Conservation (phyloP, 306 rosid species). For the Cucurbita argyrosperma region DNA sequence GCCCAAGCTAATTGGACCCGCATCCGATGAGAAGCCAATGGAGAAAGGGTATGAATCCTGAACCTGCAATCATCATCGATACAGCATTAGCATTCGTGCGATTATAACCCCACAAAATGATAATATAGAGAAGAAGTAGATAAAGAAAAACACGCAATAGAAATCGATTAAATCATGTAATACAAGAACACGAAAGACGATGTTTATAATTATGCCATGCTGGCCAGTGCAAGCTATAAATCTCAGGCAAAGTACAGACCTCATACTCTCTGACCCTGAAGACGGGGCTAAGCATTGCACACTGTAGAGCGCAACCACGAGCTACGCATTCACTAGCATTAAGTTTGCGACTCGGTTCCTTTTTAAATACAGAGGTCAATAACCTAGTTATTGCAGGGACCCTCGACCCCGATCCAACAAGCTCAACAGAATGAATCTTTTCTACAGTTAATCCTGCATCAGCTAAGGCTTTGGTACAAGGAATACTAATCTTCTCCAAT, state of each 20-base stretch:
- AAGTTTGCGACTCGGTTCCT: conserved; percentile 71
- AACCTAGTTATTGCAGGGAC: conserved; percentile 63
- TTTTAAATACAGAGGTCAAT: conserved; percentile 44
- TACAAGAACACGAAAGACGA: neutral
- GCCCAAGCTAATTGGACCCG: conserved; percentile 32
- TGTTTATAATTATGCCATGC: too few relatives aligned
- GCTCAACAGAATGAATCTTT: conserved; percentile 66
- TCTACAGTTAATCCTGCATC: conserved; percentile 50
- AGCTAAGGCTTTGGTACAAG: conserved; percentile 57
- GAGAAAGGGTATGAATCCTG: conserved; percentile 72
- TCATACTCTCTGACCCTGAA: conserved; percentile 81
- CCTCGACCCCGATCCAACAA: conserved; percentile 95
- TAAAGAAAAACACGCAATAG: neutral
- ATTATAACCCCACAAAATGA: neutral
- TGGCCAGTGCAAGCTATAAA: neutral
- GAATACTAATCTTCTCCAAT: conserved; percentile 46
- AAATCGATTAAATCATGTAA: neutral
- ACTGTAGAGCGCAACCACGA: conserved; percentile 93
- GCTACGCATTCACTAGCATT: conserved; percentile 99
- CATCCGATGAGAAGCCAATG: conserved; percentile 43
- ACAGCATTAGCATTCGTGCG: neutral
- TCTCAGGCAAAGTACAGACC: conserved; percentile 41
- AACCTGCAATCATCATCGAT: conserved; percentile 33
- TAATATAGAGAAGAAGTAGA: neutral
- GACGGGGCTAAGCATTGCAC: conserved; percentile 92